Percentiles rank a stretch among this genome's conserved stretches.
Evolutionary conservation across 768 basidiomycete species (phyloP).

Genomic region (Suillus subluteus): DNA sequence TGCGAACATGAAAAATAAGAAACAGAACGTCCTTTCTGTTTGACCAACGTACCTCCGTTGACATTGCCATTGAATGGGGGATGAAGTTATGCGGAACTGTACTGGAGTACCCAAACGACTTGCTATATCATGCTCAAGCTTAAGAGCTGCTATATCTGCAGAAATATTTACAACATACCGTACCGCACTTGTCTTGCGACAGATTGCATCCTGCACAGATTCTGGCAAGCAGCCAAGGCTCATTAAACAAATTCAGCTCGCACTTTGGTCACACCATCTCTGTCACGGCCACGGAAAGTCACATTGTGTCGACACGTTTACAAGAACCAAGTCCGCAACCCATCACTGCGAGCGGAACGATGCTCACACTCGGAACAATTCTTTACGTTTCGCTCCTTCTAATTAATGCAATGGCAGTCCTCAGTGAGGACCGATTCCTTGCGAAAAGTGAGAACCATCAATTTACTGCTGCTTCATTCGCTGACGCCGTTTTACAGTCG

Average conservation of each 20-base stretch:
- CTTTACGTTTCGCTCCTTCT: conserved; percentile 87
- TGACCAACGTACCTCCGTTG: conserved; percentile 47
- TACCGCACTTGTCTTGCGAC: conserved; percentile 28
- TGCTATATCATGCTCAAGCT: conserved; percentile 18
- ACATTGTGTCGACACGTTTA: neutral
- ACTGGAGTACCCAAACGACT: conserved; percentile 14
- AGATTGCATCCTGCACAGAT: conserved; percentile 30
- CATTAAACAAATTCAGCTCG: conserved; percentile 22
- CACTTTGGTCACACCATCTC: conserved; percentile 17
- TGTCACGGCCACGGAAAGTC: conserved; percentile 20
- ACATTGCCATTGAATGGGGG: conserved; percentile 38
- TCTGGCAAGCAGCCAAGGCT: conserved; percentile 10
- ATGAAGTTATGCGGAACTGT: conserved; percentile 20
- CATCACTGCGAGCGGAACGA: conserved; percentile 33
- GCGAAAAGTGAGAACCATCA: conserved; percentile 70
- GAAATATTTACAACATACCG: conserved; percentile 22
- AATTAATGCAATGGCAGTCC: conserved; percentile 92
- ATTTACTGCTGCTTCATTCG: conserved; percentile 8
- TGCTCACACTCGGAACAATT: conserved; percentile 70
- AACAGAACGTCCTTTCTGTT: neutral
- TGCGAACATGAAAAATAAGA: conserved; percentile 6
- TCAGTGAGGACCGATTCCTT: conserved; percentile 96
- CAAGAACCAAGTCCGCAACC: conserved; percentile 1
- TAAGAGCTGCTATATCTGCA: conserved; percentile 1
- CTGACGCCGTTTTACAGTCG: conserved; percentile 58